Evolutionary conservation across 148 eudicot genomes (phyloP).

Genomic region (Silene conica): DNA sequence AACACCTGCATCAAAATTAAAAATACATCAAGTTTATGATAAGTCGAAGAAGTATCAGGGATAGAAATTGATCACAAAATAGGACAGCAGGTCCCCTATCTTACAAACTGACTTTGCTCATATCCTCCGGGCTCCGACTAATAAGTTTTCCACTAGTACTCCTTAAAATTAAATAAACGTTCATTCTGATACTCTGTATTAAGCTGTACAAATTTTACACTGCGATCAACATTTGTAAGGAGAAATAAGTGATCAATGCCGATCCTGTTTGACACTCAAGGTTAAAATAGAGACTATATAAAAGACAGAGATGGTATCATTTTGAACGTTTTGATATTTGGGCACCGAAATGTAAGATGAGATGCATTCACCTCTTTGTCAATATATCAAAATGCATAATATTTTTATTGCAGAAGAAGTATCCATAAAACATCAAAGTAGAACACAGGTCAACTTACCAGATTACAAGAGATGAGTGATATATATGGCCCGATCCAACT

Average conservation of each 20-base stretch:
- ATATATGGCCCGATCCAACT: background rate
- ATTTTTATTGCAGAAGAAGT: background rate
- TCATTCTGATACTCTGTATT: too few relatives aligned
- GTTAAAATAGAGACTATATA: background rate
- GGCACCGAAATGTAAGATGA: too few relatives aligned
- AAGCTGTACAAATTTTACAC: background rate
- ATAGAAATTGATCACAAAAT: background rate
- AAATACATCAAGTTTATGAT: background rate
- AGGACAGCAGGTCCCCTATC: background rate
- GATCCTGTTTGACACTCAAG: background rate
- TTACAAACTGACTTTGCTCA: background rate
- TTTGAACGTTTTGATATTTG: too few relatives aligned
- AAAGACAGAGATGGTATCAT: background rate
- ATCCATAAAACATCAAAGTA: background rate
- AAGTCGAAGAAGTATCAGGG: background rate
- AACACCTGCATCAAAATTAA: background rate
- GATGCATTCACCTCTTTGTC: too few relatives aligned
- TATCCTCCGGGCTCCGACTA: background rate
- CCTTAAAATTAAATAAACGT: background rate
- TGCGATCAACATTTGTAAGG: background rate
- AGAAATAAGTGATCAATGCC: background rate
- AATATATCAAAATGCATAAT: background rate
- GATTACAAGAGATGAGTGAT: background rate
- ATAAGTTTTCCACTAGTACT: background rate
- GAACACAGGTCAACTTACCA: background rate